These are phyloP conservation scores for Plasmodium relictum DNA, from an alignment of 169 alveolate genomes.

Conservation along the genomic window DNA sequence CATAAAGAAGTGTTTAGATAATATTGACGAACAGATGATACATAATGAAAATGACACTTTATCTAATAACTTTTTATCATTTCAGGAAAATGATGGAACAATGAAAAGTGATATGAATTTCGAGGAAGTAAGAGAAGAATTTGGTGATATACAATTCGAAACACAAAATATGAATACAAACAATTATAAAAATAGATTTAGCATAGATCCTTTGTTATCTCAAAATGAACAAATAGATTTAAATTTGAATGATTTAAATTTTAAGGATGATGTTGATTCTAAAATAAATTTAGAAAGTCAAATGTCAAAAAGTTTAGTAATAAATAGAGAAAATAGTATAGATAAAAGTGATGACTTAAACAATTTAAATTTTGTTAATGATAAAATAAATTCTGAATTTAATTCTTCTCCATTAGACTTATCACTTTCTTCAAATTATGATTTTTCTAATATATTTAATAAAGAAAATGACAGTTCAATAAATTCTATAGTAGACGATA, in stretches of 20 bases:
- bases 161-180: constrained; percentile 16
- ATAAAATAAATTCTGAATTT: constrained; percentile 63
- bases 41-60: constrained; percentile 45
- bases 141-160: constrained; percentile 25
- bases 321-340: constrained; percentile 18
- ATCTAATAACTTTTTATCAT: constrained; percentile 28
- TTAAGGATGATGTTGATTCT: constrained; percentile 56
- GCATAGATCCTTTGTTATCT: constrained; percentile 40
- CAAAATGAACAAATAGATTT: constrained; percentile 68
- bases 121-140: constrained; percentile 67
- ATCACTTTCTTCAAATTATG: constrained; percentile 13
- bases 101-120: constrained; percentile 43
- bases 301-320: constrained; percentile 55
- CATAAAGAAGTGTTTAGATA: constrained; percentile 60
- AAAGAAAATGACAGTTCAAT: constrained; percentile 61
- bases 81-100: constrained; percentile 27
- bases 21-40: constrained; percentile 29
- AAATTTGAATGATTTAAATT: constrained; percentile 47
- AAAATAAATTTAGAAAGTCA: constrained; percentile 56
- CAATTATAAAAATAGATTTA: constrained; percentile 40
- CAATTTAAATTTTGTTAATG: constrained; percentile 26
- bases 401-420: constrained; percentile 49
- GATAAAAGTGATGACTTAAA: constrained; percentile 33
- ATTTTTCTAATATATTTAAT: constrained; percentile 45
- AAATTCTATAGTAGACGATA: constrained; percentile 55